phyloP scores from a whole-genome alignment of 768 basidiomycete genomes.

The Neoboletus magnificus region DNA sequence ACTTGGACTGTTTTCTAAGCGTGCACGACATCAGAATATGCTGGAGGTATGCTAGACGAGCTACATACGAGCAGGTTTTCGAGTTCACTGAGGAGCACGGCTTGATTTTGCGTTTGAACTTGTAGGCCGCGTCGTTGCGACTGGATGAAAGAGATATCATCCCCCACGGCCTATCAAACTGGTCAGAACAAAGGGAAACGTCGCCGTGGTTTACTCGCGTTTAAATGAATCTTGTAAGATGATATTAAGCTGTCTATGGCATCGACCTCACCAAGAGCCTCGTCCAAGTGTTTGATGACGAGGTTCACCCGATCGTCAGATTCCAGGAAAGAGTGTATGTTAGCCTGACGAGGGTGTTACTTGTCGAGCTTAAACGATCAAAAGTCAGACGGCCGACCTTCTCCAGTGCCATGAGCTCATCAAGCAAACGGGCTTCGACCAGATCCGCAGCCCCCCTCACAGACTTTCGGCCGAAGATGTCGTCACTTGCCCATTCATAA shows the following conservation, averaged over 20 bases:
- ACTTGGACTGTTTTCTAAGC: conserved; percentile 91
- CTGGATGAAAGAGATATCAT: conserved; percentile 95
- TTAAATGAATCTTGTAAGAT: conserved; percentile 94
- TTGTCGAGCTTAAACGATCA: not conserved
- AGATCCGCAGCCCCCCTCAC: conserved; percentile 79
- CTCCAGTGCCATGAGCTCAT: conserved; percentile 90
- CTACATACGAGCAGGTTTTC: conserved; percentile 76
- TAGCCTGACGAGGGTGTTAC: conserved; percentile 50
- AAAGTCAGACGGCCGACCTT: conserved; percentile 52
- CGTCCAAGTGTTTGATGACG: conserved; percentile 87
- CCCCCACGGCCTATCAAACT: conserved; percentile 72
- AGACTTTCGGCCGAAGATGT: conserved; percentile 62
- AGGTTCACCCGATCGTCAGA: conserved; percentile 86
- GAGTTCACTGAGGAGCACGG: conserved; percentile 76
- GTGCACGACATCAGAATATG: not conserved
- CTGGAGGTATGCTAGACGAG: not conserved
- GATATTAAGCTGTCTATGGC: conserved; percentile 85
- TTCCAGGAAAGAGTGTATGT: conserved; percentile 96
- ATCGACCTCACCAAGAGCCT: conserved; percentile 85
- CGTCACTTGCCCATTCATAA: conserved; percentile 92
- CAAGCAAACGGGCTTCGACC: conserved; percentile 84
- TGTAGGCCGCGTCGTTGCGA: conserved; percentile 95
- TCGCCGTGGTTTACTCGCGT: conserved; percentile 51
- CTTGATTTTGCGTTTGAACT: conserved; percentile 96
- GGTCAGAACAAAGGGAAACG: conserved; percentile 9